Evolutionary conservation across 129 eudicot genomes (phyloP), one percentile per base, ranked within the genome.

Genomic region (Logfia minima): DNA sequence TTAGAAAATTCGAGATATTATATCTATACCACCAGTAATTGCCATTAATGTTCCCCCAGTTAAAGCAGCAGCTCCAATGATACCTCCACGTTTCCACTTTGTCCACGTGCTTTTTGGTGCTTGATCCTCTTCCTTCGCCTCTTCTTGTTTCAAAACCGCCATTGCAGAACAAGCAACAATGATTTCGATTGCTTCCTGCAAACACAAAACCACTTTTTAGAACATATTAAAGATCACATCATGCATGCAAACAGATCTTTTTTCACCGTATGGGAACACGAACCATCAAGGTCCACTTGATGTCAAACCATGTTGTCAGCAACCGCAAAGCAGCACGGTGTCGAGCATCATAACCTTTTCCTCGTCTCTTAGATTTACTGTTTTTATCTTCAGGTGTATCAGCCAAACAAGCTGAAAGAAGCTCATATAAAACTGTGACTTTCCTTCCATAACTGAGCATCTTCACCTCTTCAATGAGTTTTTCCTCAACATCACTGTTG

Each of bases 21-120:
- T 18, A 9, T 19, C 53, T 74, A 71, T 86, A 92, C 97, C 99
- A 35, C 97, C 99, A 74, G 99, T 95, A 69, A 91, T 83, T 41
- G 99, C 99, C 97, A 95, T 69, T 67, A 95, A 88, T 58, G 99
- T 78, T 82, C 99, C 99, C 79, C 99, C 99, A 51, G 99, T 90
- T 88, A 95, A 18, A 71, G 99, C 99, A 60, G 99, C 99, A 69
- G 97, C 99, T 70, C 99, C 97, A 71, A 95, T 89, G 67, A 95
- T 95, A 70, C 94, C 99, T 71, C 96, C 95, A 80, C 99, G 96
- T 81, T 86, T 95, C 99, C 99, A 91, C 83, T 88, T 89, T 48
- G 84, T 85, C 97, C 94, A 89, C 62, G 43, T 3, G 85, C 94
- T 89, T 82, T 86, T 75, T 56, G 96, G 84, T 28, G 85, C 64